Evolutionary conservation across 2,329 filamentous ascomycete species (phyloP).

Genomic region (Phialocephala sp.): DNA sequence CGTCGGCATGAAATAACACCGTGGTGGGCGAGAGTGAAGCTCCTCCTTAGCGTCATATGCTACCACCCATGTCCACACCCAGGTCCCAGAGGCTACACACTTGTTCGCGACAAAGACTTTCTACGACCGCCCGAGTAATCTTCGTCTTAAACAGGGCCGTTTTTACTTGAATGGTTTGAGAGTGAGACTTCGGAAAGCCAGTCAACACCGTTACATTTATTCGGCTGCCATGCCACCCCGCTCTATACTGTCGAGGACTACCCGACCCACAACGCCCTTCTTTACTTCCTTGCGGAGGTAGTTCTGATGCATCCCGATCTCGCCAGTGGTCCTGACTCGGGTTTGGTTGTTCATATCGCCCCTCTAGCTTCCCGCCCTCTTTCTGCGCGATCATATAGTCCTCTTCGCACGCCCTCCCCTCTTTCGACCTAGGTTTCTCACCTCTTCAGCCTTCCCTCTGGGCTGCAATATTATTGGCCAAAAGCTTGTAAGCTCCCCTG

Average conservation of each 20-base stretch:
- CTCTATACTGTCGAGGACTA: background rate
- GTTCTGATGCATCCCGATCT: background rate
- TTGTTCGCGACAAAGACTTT: background rate
- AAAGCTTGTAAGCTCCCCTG: background rate
- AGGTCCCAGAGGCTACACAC: background rate
- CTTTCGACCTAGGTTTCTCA: background rate
- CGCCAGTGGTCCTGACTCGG: background rate
- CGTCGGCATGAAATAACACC: background rate
- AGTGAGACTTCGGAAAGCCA: background rate
- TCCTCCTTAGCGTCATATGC: background rate
- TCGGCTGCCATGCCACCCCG: background rate
- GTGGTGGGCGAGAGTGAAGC: background rate
- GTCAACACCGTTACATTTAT: background rate
- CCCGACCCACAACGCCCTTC: background rate
- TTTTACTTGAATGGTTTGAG: background rate
- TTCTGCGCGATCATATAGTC: background rate
- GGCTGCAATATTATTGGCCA: background rate
- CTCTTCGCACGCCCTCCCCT: background rate
- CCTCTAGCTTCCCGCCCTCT: background rate
- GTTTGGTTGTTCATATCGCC: background rate
- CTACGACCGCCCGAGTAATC: background rate
- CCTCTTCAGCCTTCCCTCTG: conserved; percentile 1
- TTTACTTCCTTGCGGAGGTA: background rate
- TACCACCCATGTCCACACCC: background rate
- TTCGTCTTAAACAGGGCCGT: background rate